Conservation (phyloP, 305 asterid species). For the Solanum chacoense region DNA sequence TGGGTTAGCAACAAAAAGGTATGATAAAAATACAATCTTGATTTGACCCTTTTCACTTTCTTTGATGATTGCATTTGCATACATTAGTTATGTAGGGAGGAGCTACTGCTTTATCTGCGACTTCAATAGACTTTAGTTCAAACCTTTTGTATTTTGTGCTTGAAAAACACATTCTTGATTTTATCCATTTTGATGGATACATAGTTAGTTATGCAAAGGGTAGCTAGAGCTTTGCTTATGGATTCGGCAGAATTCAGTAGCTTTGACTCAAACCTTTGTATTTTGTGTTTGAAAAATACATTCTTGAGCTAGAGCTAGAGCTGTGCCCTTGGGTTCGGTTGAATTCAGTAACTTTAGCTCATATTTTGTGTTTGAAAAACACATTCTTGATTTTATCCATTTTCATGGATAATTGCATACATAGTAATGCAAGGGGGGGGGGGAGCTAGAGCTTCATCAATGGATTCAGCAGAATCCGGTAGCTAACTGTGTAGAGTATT, state of each 20-base stretch:
- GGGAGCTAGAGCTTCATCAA: background rate
- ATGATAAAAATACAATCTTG: background rate
- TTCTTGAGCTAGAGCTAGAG: background rate
- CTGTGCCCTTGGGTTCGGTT: background rate
- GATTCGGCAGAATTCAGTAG: background rate
- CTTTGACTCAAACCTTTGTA: background rate
- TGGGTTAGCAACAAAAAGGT: slow-evolving; percentile 92
- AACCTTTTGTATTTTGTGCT: background rate
- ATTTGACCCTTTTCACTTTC: background rate
- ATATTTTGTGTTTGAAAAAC: background rate
- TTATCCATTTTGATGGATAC: background rate
- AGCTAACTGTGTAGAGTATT: background rate
- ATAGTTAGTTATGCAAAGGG: background rate
- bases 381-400: background rate
- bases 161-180: background rate
- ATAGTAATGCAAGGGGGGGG: background rate
- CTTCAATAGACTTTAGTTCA: background rate
- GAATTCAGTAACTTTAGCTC: background rate
- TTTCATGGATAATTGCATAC: background rate
- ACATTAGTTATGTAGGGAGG: background rate
- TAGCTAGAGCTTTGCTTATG: background rate
- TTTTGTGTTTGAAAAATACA: background rate
- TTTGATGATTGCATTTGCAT: background rate
- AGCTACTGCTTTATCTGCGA: background rate
- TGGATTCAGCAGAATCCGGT: background rate